A percentile compares a stretch with the other conserved stretches of the same genome.
Evolutionary conservation across 148 eudicot species (phyloP).

Genomic region (Linanthus parryae): DNA sequence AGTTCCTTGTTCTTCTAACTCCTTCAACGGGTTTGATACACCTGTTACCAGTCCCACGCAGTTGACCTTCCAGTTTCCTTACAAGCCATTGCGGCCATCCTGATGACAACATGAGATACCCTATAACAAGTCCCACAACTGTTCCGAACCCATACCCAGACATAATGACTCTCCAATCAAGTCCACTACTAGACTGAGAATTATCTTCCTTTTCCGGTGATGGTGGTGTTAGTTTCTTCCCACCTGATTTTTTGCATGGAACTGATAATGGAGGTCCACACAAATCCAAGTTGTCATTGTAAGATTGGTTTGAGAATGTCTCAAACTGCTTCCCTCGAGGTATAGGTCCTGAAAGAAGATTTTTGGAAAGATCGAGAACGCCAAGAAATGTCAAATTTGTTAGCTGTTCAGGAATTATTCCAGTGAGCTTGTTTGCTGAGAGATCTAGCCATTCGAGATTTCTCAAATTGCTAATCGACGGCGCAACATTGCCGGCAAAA

Average conservation of each 20-base stretch:
- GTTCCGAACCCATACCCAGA: background rate
- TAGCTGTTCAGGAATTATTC: conserved; percentile 5
- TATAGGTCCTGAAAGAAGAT: background rate
- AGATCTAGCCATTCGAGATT: conserved; percentile 12
- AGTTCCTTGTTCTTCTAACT: too few relatives aligned
- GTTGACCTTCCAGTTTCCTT: conserved; percentile 3
- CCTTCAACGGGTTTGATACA: too few relatives aligned
- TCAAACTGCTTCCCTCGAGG: background rate
- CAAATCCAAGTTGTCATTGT: background rate
- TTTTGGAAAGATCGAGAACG: background rate
- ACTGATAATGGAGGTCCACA: conserved; percentile 4
- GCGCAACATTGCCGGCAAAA: conserved; percentile 4
- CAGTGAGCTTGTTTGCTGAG: conserved; percentile 10
- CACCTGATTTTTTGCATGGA: background rate
- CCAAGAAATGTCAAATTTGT: conserved; percentile 4
- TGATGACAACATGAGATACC: conserved; percentile 4
- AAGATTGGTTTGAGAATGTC: background rate
- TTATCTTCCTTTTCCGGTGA: background rate
- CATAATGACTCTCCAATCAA: conserved; percentile 2
- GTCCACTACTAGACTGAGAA: background rate
- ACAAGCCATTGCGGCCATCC: conserved; percentile 17
- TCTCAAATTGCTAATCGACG: conserved; percentile 7
- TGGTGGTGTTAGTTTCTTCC: background rate
- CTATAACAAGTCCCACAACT: background rate
- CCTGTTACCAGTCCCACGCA: too few relatives aligned